phyloP scores from a whole-genome alignment of 495 filamentous ascomycete species.

The Neurospora sp. region DNA sequence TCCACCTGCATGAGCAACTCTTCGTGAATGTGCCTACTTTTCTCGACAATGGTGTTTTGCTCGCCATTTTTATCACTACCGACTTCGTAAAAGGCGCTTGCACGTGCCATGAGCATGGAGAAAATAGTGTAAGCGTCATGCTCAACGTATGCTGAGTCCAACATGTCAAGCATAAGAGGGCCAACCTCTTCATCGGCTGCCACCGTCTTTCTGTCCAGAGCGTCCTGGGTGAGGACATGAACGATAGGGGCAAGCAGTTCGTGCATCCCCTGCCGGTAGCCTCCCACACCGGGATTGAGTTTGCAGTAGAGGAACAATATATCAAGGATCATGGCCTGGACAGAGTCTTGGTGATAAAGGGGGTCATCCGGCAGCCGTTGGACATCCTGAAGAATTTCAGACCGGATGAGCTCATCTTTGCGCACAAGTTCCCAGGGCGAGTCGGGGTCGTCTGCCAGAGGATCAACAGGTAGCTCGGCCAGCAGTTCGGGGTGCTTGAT shows the following conservation, averaged over 20 bases:
- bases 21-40: constrained; percentile 78
- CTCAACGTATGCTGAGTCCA: constrained; percentile 67
- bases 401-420: constrained; percentile 70
- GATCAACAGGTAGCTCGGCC: constrained; percentile 59
- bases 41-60: constrained; percentile 66
- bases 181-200: constrained; percentile 23
- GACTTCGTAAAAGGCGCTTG: constrained; percentile 77
- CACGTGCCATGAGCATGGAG: constrained; percentile 73
- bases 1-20: constrained; percentile 68
- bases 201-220: constrained; percentile 38
- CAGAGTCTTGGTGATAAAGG: constrained; percentile 72
- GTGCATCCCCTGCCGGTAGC: constrained; percentile 95
- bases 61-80: constrained; percentile 27
- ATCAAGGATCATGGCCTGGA: constrained; percentile 77
- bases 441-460: constrained; percentile 74
- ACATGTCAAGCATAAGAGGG: constrained; percentile 45
- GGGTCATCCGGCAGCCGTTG: constrained; percentile 84
- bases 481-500: constrained; percentile 76
- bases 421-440: constrained; percentile 84
- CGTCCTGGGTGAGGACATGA: constrained; percentile 78
- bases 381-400: constrained; percentile 93
- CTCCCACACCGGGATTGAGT: constrained; percentile 72
- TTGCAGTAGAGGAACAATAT: constrained; percentile 92
- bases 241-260: constrained; percentile 86
- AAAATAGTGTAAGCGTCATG: constrained; percentile 89